A percentile compares a stretch with the other conserved stretches of the same genome.
Conservation (phyloP, 75 land plant genomes). For the Ceratopteris richardii region DNA sequence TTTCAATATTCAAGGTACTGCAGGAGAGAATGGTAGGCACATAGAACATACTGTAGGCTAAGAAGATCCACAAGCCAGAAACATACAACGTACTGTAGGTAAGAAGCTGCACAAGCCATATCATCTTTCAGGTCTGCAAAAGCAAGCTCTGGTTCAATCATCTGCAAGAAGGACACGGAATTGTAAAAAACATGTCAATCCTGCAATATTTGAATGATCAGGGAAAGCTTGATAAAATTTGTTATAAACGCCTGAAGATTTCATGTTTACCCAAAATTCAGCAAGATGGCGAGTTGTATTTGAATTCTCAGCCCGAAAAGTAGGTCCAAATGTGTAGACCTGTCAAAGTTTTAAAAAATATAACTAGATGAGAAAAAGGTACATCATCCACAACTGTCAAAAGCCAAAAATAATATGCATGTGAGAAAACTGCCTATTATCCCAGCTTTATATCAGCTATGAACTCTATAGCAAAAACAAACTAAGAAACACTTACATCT, state of each 20-base stretch:
- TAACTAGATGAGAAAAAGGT: neutral
- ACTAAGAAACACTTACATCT: slow-evolving; percentile 45
- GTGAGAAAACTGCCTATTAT: too few relatives aligned
- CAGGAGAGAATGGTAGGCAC: too few relatives aligned
- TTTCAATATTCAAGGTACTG: too few relatives aligned
- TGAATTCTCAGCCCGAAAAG: slow-evolving; percentile 95
- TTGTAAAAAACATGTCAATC: too few relatives aligned
- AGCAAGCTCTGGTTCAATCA: slow-evolving; percentile 99
- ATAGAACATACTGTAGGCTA: too few relatives aligned
- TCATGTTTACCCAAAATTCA: slow-evolving; percentile 82
- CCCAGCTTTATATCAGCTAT: too few relatives aligned
- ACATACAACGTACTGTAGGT: slow-evolving; percentile 99
- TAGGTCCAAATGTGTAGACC: slow-evolving; percentile 99
- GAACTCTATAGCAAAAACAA: too few relatives aligned
- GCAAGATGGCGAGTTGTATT: slow-evolving; percentile 88
- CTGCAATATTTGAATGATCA: neutral
- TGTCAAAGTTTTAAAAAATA: slow-evolving; percentile 11
- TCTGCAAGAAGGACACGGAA: slow-evolving; percentile 29
- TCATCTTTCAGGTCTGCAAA: slow-evolving; percentile 93
- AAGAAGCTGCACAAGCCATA: slow-evolving; percentile 97
- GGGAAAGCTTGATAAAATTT: neutral
- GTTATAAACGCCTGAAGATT: neutral
- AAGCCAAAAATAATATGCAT: too few relatives aligned
- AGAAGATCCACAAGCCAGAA: too few relatives aligned
- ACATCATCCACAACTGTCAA: too few relatives aligned